Evolutionary conservation across 805 yeast genomes (phyloP).

Genomic region (Candida coleopterorum): DNA sequence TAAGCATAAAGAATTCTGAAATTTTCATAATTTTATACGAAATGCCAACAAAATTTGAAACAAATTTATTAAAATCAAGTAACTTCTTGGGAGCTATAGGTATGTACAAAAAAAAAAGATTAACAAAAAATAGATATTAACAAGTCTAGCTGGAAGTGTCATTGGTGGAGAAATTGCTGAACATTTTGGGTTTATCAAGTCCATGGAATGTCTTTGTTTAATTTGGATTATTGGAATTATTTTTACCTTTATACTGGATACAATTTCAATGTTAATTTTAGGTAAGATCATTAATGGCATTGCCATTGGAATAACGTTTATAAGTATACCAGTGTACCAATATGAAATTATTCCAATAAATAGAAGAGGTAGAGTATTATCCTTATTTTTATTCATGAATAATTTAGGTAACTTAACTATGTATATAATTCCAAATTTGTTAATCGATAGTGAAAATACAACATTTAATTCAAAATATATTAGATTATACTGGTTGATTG

Average conservation of each 20-base stretch:
- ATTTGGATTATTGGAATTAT: slow-evolving; percentile 27
- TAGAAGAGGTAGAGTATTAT: slow-evolving; percentile 19
- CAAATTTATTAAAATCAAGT: slow-evolving; percentile 21
- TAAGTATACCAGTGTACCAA: slow-evolving; percentile 28
- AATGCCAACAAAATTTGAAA: slow-evolving; percentile 16
- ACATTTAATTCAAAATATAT: not conserved
- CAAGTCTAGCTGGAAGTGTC: slow-evolving; percentile 25
- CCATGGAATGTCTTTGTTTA: slow-evolving; percentile 19
- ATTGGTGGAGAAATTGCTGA: slow-evolving; percentile 26
- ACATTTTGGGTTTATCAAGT: slow-evolving; percentile 21
- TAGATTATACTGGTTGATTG: slow-evolving; percentile 16
- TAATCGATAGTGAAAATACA: not conserved
- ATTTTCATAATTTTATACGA: slow-evolving; percentile 7
- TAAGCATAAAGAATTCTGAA: slow-evolving; percentile 2
- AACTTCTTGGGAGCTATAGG: slow-evolving; percentile 34
- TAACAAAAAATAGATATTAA: not conserved
- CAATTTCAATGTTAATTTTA: slow-evolving; percentile 19
- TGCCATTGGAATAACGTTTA: slow-evolving; percentile 27
- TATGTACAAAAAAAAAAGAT: slow-evolving; percentile 13
- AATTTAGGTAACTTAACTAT: slow-evolving; percentile 4
- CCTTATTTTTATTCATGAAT: slow-evolving; percentile 10
- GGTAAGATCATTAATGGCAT: slow-evolving; percentile 29
- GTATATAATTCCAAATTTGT: slow-evolving; percentile 2
- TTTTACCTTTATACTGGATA: slow-evolving; percentile 21
- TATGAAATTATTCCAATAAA: slow-evolving; percentile 23